phyloP scores from a whole-genome alignment of 345 rosid genomes.

The Syzygium oleosum region DNA sequence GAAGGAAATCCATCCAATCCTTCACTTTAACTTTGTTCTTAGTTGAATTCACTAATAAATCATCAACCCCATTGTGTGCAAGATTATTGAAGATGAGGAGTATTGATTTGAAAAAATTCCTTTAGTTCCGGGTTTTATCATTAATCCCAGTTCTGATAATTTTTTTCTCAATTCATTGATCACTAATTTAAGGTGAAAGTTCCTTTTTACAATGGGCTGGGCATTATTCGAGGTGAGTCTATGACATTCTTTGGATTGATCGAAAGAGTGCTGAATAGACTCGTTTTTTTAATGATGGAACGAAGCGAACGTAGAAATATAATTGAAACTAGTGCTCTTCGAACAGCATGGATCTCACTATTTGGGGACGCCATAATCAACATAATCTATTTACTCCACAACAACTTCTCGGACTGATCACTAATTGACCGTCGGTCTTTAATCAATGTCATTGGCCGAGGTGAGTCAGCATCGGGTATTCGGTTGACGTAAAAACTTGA shows the following conservation, averaged over 20 bases:
- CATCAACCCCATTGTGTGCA: background rate
- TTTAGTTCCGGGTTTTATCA: too few species aligned
- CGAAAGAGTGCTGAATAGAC: too few species aligned
- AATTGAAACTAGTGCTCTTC: background rate
- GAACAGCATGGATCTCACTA: background rate
- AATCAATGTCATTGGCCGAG: background rate
- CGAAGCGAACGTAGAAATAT: background rate
- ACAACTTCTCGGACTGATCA: background rate
- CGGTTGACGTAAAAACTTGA: background rate
- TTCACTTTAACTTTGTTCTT: too few species aligned
- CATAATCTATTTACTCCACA: background rate
- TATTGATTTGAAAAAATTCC: background rate
- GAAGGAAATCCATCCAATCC: background rate
- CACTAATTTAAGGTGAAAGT: background rate
- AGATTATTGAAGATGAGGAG: background rate
- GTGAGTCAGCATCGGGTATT: background rate
- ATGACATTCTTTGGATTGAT: background rate
- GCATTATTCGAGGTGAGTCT: background rate
- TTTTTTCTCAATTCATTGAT: too few species aligned
- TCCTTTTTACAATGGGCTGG: too few species aligned
- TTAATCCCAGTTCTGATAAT: too few species aligned
- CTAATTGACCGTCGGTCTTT: background rate
- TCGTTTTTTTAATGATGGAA: too few species aligned
- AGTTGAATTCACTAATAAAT: background rate
- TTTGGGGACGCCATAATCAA: too few species aligned